Evolutionary conservation across 306 rosid genomes (phyloP).

Genomic region (Ammopiptanthus mongolicus): DNA sequence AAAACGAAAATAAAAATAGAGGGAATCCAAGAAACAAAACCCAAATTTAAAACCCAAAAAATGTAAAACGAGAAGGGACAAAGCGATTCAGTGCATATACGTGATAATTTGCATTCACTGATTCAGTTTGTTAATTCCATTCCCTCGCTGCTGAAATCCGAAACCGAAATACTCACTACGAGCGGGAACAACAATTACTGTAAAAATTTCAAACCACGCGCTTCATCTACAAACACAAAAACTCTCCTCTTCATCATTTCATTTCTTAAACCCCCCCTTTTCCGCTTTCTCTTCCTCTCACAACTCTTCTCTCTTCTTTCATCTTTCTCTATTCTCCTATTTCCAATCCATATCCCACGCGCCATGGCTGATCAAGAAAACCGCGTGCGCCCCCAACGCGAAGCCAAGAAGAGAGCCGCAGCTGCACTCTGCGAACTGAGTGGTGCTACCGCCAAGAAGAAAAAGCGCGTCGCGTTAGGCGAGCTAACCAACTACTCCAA

Average conservation of each 20-base stretch:
- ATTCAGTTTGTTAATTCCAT: background rate
- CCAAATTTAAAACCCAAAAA: background rate
- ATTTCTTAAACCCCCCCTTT: background rate
- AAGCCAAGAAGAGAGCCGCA: constrained; percentile 52
- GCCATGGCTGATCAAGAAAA: constrained; percentile 18
- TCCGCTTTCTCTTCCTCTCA: background rate
- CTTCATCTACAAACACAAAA: background rate
- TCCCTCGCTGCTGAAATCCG: background rate
- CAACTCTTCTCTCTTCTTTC: background rate
- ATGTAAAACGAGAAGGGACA: background rate
- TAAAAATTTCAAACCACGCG: background rate
- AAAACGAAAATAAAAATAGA: background rate
- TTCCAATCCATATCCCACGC: constrained; percentile 11
- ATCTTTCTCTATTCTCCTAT: background rate
- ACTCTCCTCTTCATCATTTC: background rate
- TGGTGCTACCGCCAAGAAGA: constrained; percentile 23
- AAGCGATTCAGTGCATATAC: background rate
- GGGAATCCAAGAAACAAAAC: background rate
- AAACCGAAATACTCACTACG: background rate
- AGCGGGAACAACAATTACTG: background rate
- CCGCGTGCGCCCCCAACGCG: constrained; percentile 42
- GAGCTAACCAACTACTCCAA: constrained; percentile 47
- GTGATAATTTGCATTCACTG: too few relatives aligned
- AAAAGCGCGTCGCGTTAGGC: constrained; percentile 67
- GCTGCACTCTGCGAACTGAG: constrained; percentile 35